These are phyloP conservation scores for Xylaria arbuscula DNA, from an alignment of 2,329 filamentous ascomycete genomes.

Conservation along the genomic window DNA sequence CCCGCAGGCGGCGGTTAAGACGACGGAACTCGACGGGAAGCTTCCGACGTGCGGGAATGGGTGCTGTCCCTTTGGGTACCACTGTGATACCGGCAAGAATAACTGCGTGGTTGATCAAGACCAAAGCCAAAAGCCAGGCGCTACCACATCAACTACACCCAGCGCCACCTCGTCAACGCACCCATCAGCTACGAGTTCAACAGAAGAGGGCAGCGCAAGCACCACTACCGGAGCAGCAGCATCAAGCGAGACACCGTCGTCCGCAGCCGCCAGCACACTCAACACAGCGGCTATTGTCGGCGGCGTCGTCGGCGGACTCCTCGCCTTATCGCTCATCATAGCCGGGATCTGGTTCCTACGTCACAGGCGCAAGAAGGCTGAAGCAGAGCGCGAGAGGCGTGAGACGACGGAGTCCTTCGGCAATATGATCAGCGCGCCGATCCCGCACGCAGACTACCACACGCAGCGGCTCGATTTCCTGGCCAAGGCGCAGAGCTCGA, in stretches of 20 bases:
- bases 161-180: slow-evolving; percentile 23
- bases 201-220: slow-evolving; percentile 3
- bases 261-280: slow-evolving; percentile 35
- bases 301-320: slow-evolving; percentile 46
- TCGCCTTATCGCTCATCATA: slow-evolving; percentile 37
- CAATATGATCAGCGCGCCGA: slow-evolving; percentile 47
- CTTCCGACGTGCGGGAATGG: slow-evolving; percentile 67
- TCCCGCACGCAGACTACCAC: slow-evolving; percentile 45
- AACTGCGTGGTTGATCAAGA: slow-evolving; percentile 65
- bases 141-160: slow-evolving; percentile 25
- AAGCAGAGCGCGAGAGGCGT: slow-evolving; percentile 25
- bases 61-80: slow-evolving; percentile 82
- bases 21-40: slow-evolving; percentile 67
- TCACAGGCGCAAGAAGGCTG: slow-evolving; percentile 39
- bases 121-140: slow-evolving; percentile 54
- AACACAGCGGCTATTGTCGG: slow-evolving; percentile 49
- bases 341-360: slow-evolving; percentile 38
- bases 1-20: slow-evolving; percentile 72
- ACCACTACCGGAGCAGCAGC: slow-evolving; percentile 32
- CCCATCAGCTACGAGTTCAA: slow-evolving; percentile 17
- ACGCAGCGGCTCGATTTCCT: slow-evolving; percentile 47
- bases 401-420: slow-evolving; percentile 43
- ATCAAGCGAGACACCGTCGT: slow-evolving; percentile 32
- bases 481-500: slow-evolving; percentile 43
- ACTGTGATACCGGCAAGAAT: slow-evolving; percentile 60